phyloP scores from a whole-genome alignment of 768 basidiomycete genomes.

The Boletus coccyginus region DNA sequence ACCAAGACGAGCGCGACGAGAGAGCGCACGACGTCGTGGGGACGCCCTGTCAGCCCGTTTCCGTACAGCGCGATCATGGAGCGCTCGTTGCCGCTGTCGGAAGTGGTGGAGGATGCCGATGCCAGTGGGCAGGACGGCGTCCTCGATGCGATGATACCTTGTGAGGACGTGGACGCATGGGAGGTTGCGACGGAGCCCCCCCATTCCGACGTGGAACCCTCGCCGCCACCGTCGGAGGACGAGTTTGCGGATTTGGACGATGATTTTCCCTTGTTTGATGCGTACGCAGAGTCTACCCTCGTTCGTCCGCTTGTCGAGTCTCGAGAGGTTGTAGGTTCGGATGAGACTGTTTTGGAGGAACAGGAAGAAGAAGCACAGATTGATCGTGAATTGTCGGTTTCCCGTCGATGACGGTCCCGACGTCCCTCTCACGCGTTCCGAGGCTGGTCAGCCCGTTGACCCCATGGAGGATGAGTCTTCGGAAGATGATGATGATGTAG shows the following conservation, averaged over 20 bases:
- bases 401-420: constrained; percentile 20
- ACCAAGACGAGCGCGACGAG: constrained; percentile 68
- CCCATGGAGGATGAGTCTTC: constrained; percentile 15
- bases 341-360: constrained; percentile 20
- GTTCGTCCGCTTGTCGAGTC: constrained; percentile 1
- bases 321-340: constrained; percentile 2
- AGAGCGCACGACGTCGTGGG: constrained; percentile 56
- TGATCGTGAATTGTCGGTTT: constrained; percentile 38
- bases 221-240: constrained; percentile 11
- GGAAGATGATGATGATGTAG: constrained; percentile 32
- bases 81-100: constrained; percentile 21
- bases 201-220: constrained; percentile 12
- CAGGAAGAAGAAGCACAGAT: constrained; percentile 32
- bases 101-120: constrained; percentile 6
- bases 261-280: constrained; percentile 16
- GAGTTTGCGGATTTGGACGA: constrained; percentile 19
- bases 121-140: neutral
- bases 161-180: constrained; percentile 13
- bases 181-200: constrained; percentile 24
- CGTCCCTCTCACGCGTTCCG: neutral
- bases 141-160: neutral
- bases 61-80: constrained; percentile 40
- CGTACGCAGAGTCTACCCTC: constrained; percentile 15
- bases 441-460: neutral
- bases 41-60: constrained; percentile 68